Percentiles rank a stretch among this genome's conserved stretches.
These are phyloP conservation scores for Pogostemon cablin DNA, from an alignment of 257 asterid genomes.

Conservation along the genomic window DNA sequence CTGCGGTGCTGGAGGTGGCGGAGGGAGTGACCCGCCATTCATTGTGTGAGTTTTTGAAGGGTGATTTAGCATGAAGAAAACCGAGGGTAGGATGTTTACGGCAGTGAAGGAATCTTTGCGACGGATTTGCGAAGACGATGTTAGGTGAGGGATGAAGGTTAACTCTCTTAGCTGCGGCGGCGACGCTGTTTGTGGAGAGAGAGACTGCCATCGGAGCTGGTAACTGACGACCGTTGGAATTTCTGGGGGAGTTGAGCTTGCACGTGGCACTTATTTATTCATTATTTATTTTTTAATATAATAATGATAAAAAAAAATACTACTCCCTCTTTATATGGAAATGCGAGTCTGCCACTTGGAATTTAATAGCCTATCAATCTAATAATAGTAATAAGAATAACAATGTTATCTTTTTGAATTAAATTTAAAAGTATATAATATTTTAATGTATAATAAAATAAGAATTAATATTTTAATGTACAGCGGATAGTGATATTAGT, in stretches of 20 bases:
- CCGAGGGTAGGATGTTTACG: constrained; percentile 22
- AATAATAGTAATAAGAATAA: too few relatives aligned
- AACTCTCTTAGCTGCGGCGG: constrained; percentile 15
- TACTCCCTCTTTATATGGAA: too few relatives aligned
- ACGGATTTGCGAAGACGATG: constrained; percentile 15
- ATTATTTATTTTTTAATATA: neutral
- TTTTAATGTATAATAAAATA: too few relatives aligned
- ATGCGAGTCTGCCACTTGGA: too few relatives aligned
- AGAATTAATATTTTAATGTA: too few relatives aligned
- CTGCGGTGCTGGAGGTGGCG: constrained; percentile 53
- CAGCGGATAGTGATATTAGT: too few relatives aligned
- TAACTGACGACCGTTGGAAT: neutral
- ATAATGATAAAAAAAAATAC: too few relatives aligned
- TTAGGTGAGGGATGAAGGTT: neutral
- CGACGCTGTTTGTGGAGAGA: constrained; percentile 45
- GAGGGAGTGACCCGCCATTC: constrained; percentile 23
- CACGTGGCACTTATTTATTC: constrained; percentile 35
- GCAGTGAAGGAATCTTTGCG: constrained; percentile 23
- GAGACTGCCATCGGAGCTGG: constrained; percentile 56
- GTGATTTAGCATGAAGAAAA: constrained; percentile 17
- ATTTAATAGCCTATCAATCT: too few relatives aligned
- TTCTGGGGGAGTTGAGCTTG: constrained; percentile 26
- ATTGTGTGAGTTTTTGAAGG: constrained; percentile 19
- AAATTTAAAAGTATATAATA: too few relatives aligned
- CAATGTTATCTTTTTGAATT: too few relatives aligned